These are phyloP conservation scores for Ajuga chamaepitys DNA, from an alignment of 257 asterid genomes.

Conservation along the genomic window DNA sequence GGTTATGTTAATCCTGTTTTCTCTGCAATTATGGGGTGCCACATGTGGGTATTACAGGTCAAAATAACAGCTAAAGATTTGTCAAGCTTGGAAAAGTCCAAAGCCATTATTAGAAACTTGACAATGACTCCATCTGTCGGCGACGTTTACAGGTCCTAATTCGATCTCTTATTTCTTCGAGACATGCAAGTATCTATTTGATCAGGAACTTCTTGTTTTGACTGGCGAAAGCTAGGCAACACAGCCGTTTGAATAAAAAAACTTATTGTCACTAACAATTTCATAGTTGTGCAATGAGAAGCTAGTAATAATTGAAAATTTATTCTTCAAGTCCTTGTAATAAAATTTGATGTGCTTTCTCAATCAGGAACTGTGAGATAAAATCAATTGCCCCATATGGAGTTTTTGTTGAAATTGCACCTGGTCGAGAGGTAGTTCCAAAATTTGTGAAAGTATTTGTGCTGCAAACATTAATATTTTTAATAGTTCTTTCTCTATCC, in stretches of 20 bases:
- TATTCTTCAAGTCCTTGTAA: not conserved
- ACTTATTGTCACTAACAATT: not conserved
- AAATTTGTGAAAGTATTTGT: conserved; percentile 2
- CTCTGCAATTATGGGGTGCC: conserved; percentile 12
- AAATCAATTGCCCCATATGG: conserved; percentile 90
- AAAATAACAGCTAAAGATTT: conserved; percentile 77
- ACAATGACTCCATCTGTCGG: conserved; percentile 83
- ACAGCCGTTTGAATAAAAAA: not conserved
- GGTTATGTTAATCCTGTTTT: not conserved
- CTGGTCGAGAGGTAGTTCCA: conserved; percentile 87
- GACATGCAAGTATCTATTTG: not conserved
- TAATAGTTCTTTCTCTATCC: not conserved
- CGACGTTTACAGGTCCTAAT: conserved; percentile 73
- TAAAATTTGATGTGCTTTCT: conserved; percentile 10
- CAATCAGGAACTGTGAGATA: conserved; percentile 86
- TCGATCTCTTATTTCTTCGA: not conserved
- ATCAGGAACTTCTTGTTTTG: conserved; percentile 5
- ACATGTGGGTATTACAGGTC: conserved; percentile 46
- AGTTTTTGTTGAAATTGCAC: conserved; percentile 82
- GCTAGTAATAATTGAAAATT: conserved; percentile 1
- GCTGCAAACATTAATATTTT: not conserved
- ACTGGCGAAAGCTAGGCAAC: not conserved
- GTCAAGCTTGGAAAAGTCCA: conserved; percentile 76
- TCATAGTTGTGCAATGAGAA: conserved; percentile 2
- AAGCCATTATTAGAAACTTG: conserved; percentile 65